A percentile compares a stretch with the other conserved stretches of the same genome.
These are phyloP conservation scores for Cyclotella kingstonii DNA, from an alignment of 108 stramenopile species.

Conservation along the genomic window DNA sequence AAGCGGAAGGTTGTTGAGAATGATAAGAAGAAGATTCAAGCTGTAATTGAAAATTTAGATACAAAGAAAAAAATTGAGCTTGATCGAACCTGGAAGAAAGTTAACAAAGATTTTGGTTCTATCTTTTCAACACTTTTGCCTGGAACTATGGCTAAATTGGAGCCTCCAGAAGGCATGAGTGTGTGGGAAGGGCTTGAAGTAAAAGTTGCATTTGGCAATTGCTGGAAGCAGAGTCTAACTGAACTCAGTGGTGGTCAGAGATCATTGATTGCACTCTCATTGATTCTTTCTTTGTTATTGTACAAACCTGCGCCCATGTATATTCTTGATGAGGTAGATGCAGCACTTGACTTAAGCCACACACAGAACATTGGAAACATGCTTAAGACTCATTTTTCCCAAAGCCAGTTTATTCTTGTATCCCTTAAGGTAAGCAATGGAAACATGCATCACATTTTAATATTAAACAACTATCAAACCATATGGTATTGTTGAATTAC, in stretches of 20 bases:
- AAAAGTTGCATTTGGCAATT: conserved; percentile 93
- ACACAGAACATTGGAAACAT: conserved; percentile 99
- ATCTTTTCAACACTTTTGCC: conserved; percentile 98
- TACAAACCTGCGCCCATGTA: conserved; percentile 99
- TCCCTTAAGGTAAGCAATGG: conserved; percentile 88
- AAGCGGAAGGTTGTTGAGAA: conserved; percentile 97
- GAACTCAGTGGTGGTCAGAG: conserved; percentile 99
- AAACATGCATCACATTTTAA: conserved; percentile 22
- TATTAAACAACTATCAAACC: no score
- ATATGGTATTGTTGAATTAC: conserved; percentile 60
- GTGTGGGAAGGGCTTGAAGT: conserved; percentile 98
- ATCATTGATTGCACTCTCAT: conserved; percentile 94
- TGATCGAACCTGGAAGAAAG: conserved; percentile 92
- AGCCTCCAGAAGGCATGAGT: conserved; percentile 92
- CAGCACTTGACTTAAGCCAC: conserved; percentile 97
- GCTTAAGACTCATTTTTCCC: conserved; percentile 98
- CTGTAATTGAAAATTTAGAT: conserved; percentile 96
- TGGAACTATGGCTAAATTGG: conserved; percentile 93
- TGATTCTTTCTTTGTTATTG: conserved; percentile 94
- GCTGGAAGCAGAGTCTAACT: conserved; percentile 98
- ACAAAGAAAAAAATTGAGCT: conserved; percentile 95
- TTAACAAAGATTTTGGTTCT: conserved; percentile 98
- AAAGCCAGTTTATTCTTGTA: conserved; percentile 99
- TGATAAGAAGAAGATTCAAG: conserved; percentile 96
- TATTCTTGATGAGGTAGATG: conserved; percentile 98